Base-by-base conservation (phyloP, 352 stramenopile species). In the Phytophthora brassicae region DNA sequence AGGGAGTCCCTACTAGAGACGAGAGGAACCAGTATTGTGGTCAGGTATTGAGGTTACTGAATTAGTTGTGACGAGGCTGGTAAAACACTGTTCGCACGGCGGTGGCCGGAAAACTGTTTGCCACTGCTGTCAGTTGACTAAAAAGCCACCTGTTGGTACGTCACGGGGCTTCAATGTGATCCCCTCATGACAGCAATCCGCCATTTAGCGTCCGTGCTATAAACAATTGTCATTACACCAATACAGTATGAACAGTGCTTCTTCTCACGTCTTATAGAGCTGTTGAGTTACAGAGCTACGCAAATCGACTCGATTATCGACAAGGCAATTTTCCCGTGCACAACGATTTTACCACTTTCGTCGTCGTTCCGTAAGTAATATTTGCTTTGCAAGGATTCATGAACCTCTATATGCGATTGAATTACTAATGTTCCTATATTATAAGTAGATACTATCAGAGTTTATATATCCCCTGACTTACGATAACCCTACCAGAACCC, bases 161-260 rank as follows among this genome's bases (percentile, higher is more conserved):
- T 62, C 38, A 48, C 33, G 42, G n/a, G 24, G 51, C 35, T 61
- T 67, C 59, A 67, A 62, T 44, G 29, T 67, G 51, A 56, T 35
- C 59, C 58, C 49, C 17, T 66, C 9, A 23, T 23, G 36, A 24
- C 36, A 43, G 31, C 44, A 38, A 41, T 63, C 42, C 24, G 26
- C 24, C 39, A 55, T 35, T 43, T 19, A 54, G 35, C 42, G 35
- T 17, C 9, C 33, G 9, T 33, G 28, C 9, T n/a, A n/a, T n/a
- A n/a, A n/a, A n/a, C n/a, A n/a, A n/a, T n/a, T n/a, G n/a, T n/a
- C n/a, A n/a, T n/a, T n/a, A n/a, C n/a, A n/a, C n/a, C n/a, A n/a
- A n/a, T n/a, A n/a, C n/a, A n/a, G n/a, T n/a, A 31, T 31, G 16
- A 39, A 23, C n/a, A 13, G 36, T 23, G 36, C 36, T 43, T 42